Evolutionary conservation across 305 asterid species (phyloP).

Genomic region (Fraxinus nigra): DNA sequence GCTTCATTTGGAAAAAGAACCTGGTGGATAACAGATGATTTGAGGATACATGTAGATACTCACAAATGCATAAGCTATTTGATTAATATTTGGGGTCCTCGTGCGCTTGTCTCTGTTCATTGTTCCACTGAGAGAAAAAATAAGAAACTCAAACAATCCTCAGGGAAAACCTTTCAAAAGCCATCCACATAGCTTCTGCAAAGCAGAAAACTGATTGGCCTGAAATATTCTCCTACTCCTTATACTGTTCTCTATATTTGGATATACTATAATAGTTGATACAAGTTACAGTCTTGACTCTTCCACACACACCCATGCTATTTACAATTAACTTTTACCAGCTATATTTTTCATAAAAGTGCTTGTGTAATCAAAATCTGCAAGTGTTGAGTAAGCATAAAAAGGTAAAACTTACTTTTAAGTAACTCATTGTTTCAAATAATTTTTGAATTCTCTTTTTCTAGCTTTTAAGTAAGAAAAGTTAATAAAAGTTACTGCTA

Average conservation of each 20-base stretch:
- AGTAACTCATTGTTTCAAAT: neutral
- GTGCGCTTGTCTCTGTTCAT: neutral
- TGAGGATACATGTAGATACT: neutral
- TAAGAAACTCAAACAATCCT: neutral
- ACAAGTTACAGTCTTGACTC: neutral
- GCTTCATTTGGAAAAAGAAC: slow-evolving; percentile 92
- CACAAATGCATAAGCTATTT: neutral
- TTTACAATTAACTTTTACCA: neutral
- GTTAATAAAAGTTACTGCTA: neutral
- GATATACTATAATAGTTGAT: neutral
- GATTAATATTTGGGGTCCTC: neutral
- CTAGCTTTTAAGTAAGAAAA: neutral
- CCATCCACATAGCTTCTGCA: neutral
- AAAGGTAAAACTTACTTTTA: neutral
- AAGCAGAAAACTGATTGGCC: neutral
- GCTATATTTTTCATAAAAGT: neutral
- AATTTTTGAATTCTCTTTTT: neutral
- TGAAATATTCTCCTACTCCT: neutral
- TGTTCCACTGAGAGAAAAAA: neutral
- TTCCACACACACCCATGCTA: neutral
- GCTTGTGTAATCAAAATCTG: neutral
- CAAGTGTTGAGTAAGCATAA: neutral
- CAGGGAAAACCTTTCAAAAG: neutral
- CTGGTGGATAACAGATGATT: slow-evolving; percentile 36
- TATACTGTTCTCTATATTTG: neutral